phyloP scores from a whole-genome alignment of 108 stramenopile species.

The Cyclotella sp. region DNA sequence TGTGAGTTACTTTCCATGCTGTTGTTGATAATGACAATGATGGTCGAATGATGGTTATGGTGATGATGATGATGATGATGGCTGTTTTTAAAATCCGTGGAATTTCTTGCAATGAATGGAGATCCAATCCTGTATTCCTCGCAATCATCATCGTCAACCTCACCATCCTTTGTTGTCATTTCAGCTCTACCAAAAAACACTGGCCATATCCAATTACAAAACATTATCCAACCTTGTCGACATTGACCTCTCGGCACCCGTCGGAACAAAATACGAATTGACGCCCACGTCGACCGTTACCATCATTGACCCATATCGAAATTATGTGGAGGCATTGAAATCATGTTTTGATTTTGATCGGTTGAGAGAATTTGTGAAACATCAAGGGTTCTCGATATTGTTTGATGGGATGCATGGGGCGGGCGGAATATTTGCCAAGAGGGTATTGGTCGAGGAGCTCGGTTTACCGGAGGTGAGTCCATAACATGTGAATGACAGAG shows the following conservation, averaged over 20 bases:
- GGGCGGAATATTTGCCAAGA: conserved; percentile 94
- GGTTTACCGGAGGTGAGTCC: conserved; percentile 80
- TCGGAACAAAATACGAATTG: conserved; percentile 68
- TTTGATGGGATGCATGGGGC: conserved; percentile 99
- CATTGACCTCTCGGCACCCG: conserved; percentile 68
- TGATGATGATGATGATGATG: conserved; percentile 1
- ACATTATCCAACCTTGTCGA: conserved; percentile 63
- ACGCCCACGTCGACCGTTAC: conserved; percentile 75
- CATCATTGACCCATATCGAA: conserved; percentile 85
- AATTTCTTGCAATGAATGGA: too few species aligned
- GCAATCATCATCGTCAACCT: neutral
- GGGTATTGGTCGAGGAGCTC: conserved; percentile 93
- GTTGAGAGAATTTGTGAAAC: conserved; percentile 72
- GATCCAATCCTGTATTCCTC: too few species aligned
- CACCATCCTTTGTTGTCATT: neutral
- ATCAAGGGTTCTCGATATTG: conserved; percentile 85
- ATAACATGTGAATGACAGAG: neutral
- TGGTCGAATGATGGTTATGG: too few species aligned
- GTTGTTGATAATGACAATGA: too few species aligned
- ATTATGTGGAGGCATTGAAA: conserved; percentile 87
- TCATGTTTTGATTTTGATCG: conserved; percentile 95
- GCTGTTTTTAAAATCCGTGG: too few species aligned
- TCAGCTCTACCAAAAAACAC: conserved; percentile 74
- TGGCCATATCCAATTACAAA: conserved; percentile 69
- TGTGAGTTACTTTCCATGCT: conserved; percentile 56